Percentiles rank a stretch among this genome's conserved stretches.
These are phyloP conservation scores for Alternaria brassicae DNA, from an alignment of 2,329 filamentous ascomycete genomes.

Conservation along the genomic window DNA sequence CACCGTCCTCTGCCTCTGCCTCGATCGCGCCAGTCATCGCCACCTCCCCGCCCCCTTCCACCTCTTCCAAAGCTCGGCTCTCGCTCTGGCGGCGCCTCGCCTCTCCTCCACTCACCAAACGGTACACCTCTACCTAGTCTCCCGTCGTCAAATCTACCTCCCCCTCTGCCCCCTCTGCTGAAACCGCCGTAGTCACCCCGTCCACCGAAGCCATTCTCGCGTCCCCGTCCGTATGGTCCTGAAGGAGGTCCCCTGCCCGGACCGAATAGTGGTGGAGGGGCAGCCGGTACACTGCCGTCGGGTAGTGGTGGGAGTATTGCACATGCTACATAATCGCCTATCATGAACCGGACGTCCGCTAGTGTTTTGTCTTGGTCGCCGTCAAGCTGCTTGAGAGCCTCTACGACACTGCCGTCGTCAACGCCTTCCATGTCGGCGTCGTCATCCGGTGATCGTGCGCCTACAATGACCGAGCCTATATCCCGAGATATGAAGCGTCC, in stretches of 20 bases:
- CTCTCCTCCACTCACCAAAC: slow-evolving; percentile 70
- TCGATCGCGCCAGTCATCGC: slow-evolving; percentile 42
- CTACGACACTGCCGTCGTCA: slow-evolving; percentile 29
- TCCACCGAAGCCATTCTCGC: slow-evolving; percentile 44
- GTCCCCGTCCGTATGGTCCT: slow-evolving; percentile 35
- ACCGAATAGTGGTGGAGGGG: slow-evolving; percentile 56
- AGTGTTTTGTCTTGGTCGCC: slow-evolving; percentile 76
- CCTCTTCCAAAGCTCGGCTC: slow-evolving; percentile 41
- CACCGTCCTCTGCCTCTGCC: slow-evolving; percentile 43
- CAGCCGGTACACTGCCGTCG: slow-evolving; percentile 75
- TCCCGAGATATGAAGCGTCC: slow-evolving; percentile 79
- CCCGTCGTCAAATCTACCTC: slow-evolving; percentile 45
- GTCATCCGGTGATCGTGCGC: slow-evolving; percentile 50
- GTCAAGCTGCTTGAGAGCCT: slow-evolving; percentile 55
- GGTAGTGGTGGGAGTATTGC: slow-evolving; percentile 77
- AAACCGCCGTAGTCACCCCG: slow-evolving; percentile 37
- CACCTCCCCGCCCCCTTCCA: slow-evolving; percentile 49
- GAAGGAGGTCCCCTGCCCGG: slow-evolving; percentile 38
- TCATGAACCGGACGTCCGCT: slow-evolving; percentile 78
- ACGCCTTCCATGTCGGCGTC: slow-evolving; percentile 24
- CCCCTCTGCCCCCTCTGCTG: slow-evolving; percentile 48
- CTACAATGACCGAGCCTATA: slow-evolving; percentile 80
- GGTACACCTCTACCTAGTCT: slow-evolving; percentile 55
- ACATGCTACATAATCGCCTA: slow-evolving; percentile 87
- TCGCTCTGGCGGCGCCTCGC: slow-evolving; percentile 65